These are phyloP conservation scores for Rutstroemia sp. DNA, from an alignment of 2,329 filamentous ascomycete genomes.

Conservation along the genomic window DNA sequence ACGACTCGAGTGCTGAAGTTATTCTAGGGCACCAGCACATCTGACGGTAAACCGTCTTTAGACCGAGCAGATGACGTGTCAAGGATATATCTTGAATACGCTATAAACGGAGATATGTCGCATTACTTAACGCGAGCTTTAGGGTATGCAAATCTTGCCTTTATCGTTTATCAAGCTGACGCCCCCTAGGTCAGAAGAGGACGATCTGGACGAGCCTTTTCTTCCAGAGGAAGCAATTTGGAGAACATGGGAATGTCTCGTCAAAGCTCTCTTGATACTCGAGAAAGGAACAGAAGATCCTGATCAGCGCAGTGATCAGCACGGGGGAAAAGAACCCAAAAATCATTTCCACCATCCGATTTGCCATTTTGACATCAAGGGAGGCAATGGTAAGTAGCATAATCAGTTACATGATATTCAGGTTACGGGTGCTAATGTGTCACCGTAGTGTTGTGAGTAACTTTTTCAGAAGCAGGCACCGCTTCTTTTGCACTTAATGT, in stretches of 20 bases:
- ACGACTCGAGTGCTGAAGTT: too few species aligned
- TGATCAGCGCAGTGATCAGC: neutral
- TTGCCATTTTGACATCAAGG: slow-evolving; percentile 1
- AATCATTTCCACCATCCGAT: neutral
- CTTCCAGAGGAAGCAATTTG: neutral
- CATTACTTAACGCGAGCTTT: too few species aligned
- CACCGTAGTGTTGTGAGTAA: neutral
- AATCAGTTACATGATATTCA: too few species aligned
- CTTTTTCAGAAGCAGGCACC: too few species aligned
- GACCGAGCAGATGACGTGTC: neutral
- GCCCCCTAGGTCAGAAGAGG: too few species aligned
- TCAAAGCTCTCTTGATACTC: neutral
- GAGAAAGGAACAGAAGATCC: neutral
- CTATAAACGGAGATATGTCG: neutral
- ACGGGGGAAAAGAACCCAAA: neutral
- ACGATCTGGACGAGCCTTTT: accelerated
- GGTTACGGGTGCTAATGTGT: too few species aligned
- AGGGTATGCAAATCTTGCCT: too few species aligned
- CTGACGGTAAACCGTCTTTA: too few species aligned
- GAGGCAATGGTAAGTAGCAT: neutral
- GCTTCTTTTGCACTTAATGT: too few species aligned
- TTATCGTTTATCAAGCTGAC: too few species aligned
- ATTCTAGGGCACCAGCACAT: too few species aligned
- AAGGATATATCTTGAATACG: slow-evolving; percentile 5
- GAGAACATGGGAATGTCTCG: slow-evolving; percentile 5